These are phyloP conservation scores for Penicillium riverlandense DNA, from an alignment of 495 filamentous ascomycete genomes.

Conservation along the genomic window DNA sequence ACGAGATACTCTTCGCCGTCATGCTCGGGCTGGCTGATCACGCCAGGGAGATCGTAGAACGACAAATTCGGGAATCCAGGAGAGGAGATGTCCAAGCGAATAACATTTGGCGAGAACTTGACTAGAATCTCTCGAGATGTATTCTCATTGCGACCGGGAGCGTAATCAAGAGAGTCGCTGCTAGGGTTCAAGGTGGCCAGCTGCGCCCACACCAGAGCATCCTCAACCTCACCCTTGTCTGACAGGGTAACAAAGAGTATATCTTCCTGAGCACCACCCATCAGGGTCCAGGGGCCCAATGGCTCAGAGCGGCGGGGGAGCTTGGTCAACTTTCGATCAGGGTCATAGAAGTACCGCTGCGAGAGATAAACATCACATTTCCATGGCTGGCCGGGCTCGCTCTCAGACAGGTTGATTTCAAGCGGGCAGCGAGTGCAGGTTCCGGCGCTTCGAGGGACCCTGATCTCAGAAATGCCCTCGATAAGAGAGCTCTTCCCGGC, in stretches of 20 bases:
- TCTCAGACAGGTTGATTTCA: slow-evolving; percentile 63
- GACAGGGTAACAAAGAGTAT: slow-evolving; percentile 33
- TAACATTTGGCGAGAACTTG: slow-evolving; percentile 71
- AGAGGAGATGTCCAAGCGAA: slow-evolving; percentile 64
- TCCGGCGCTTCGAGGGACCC: slow-evolving; percentile 58
- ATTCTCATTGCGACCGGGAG: slow-evolving; percentile 35
- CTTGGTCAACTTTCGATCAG: slow-evolving; percentile 15
- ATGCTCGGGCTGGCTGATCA: slow-evolving; percentile 59
- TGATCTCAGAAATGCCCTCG: slow-evolving; percentile 72
- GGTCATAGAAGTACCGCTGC: slow-evolving; percentile 44
- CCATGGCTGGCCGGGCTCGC: slow-evolving; percentile 42
- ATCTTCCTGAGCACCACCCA: slow-evolving; percentile 23
- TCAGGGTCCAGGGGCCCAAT: slow-evolving; percentile 37
- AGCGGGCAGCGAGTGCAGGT: slow-evolving; percentile 74
- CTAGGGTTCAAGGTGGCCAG: slow-evolving; percentile 61
- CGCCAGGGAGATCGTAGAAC: slow-evolving; percentile 76
- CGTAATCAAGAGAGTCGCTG: slow-evolving; percentile 33
- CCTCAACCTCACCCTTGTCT: slow-evolving; percentile 44
- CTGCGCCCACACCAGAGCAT: slow-evolving; percentile 61
- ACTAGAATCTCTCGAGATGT: slow-evolving; percentile 30
- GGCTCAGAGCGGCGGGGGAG: slow-evolving; percentile 19
- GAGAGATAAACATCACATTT: slow-evolving; percentile 56
- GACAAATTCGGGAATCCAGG: slow-evolving; percentile 61
- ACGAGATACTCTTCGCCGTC: slow-evolving; percentile 59
- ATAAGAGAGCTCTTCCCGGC: slow-evolving; percentile 77